Conservation (phyloP, 1,284 basidiomycete species). For the Trichosporon asahii region DNA sequence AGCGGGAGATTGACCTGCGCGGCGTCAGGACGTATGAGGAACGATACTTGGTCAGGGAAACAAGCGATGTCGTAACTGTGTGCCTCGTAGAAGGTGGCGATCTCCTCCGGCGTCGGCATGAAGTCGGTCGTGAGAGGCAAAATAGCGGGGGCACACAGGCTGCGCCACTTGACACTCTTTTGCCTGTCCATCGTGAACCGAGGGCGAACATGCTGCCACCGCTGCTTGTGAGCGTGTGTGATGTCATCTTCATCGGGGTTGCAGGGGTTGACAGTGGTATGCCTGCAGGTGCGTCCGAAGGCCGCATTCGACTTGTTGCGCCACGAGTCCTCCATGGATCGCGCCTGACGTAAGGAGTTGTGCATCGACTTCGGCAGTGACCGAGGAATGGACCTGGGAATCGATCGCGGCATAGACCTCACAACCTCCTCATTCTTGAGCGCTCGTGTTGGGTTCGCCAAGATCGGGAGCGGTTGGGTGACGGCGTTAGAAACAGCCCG, state of each 20-base stretch:
- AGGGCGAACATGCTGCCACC: slow-evolving; percentile 87
- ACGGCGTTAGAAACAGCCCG: slow-evolving; percentile 18
- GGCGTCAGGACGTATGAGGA: slow-evolving; percentile 59
- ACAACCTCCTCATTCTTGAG: slow-evolving; percentile 29
- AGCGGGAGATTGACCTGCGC: slow-evolving; percentile 63
- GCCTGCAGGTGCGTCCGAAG: slow-evolving; percentile 36
- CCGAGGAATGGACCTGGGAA: slow-evolving; percentile 18
- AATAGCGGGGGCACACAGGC: slow-evolving; percentile 76
- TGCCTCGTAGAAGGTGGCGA: slow-evolving; percentile 73
- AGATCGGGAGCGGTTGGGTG: slow-evolving; percentile 44
- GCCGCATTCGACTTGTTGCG: slow-evolving; percentile 34
- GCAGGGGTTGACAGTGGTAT: slow-evolving; percentile 49
- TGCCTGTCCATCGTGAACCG: slow-evolving; percentile 61
- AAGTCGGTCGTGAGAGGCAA: slow-evolving; percentile 90
- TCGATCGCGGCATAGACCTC: slow-evolving; percentile 22
- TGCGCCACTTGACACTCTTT: slow-evolving; percentile 89
- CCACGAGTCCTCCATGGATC: slow-evolving; percentile 43
- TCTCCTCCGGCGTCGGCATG: slow-evolving; percentile 70
- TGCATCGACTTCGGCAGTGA: slow-evolving; percentile 21
- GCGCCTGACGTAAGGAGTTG: slow-evolving; percentile 20
- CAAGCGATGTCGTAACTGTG: slow-evolving; percentile 57
- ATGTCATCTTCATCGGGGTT: slow-evolving; percentile 33
- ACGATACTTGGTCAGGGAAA: slow-evolving; percentile 54
- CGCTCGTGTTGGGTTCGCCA: slow-evolving; percentile 20
- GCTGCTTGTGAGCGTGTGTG: slow-evolving; percentile 60